Percentiles rank a stretch among this genome's conserved stretches.
Evolutionary conservation across 306 rosid genomes (phyloP).

Genomic region (Begonia fuchsioides): DNA sequence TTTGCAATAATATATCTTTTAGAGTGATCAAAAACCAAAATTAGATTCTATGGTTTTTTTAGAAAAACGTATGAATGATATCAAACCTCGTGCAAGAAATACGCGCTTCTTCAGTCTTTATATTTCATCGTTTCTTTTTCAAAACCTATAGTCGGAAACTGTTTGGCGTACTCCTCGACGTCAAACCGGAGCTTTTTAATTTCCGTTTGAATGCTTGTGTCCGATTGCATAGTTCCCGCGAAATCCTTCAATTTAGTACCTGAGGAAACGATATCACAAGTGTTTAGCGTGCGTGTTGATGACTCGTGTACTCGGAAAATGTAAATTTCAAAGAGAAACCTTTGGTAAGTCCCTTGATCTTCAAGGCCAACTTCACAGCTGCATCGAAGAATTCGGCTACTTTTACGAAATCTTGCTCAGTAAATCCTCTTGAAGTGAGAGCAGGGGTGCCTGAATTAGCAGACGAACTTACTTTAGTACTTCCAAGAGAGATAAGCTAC

Average conservation of each 20-base stretch:
- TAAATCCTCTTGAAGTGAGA: constrained; percentile 87
- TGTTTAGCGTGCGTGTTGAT: constrained; percentile 5
- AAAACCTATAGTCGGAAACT: constrained; percentile 73
- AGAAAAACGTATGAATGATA: no score
- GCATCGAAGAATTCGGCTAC: constrained; percentile 82
- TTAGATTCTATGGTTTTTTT: no score
- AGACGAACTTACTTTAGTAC: constrained; percentile 5
- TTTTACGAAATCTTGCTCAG: constrained; percentile 63
- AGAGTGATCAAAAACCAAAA: no score
- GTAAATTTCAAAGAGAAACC: constrained; percentile 25
- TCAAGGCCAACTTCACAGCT: constrained; percentile 74
- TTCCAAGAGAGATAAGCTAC: constrained; percentile 5
- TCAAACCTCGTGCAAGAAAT: no score
- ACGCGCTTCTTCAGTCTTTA: constrained; percentile 21
- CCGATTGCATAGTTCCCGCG: constrained; percentile 54
- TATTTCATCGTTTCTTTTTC: constrained; percentile 71
- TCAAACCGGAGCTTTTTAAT: constrained; percentile 41
- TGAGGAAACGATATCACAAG: constrained; percentile 17
- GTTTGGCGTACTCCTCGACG: constrained; percentile 80
- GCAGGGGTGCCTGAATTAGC: constrained; percentile 72
- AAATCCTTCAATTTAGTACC: constrained; percentile 89
- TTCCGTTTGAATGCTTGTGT: constrained; percentile 43
- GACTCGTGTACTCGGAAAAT: background rate
- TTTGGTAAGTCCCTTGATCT: constrained; percentile 53
- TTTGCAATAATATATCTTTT: no score